phyloP scores from a whole-genome alignment of 2,329 filamentous ascomycete genomes.

The Penicillium carneum region DNA sequence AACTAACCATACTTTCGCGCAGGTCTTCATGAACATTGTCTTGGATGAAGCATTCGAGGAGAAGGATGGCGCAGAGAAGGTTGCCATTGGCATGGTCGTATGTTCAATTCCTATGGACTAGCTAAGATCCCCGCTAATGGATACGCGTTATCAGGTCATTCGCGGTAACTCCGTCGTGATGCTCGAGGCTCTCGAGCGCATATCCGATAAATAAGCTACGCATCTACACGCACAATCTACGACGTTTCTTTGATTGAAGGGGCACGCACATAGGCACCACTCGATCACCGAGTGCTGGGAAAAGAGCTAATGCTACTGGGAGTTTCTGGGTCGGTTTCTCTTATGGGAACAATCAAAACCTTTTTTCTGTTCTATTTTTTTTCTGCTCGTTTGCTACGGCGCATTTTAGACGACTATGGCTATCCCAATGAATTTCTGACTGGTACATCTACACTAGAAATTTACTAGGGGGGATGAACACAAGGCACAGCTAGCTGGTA shows the following conservation, averaged over 20 bases:
- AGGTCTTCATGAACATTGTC: slow-evolving; percentile 99
- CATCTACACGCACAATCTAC: slow-evolving; percentile 22
- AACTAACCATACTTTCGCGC: slow-evolving; percentile 20
- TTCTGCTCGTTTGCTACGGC: slow-evolving; percentile 13
- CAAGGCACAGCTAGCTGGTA: slow-evolving; percentile 19
- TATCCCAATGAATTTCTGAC: slow-evolving; percentile 11
- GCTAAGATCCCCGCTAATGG: slow-evolving; percentile 17
- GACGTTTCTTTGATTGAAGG: slow-evolving; percentile 24
- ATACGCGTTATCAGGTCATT: slow-evolving; percentile 70
- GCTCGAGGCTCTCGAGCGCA: slow-evolving; percentile 71
- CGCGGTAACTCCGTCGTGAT: slow-evolving; percentile 98
- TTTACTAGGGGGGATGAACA: neutral
- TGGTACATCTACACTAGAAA: neutral
- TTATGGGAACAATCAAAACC: slow-evolving; percentile 43
- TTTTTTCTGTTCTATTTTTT: slow-evolving; percentile 31
- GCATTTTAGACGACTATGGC: slow-evolving; percentile 13
- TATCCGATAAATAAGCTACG: slow-evolving; percentile 50
- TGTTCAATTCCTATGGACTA: slow-evolving; percentile 39
- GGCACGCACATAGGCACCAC: slow-evolving; percentile 22
- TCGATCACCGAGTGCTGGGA: slow-evolving; percentile 29
- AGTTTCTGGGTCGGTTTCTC: slow-evolving; percentile 50
- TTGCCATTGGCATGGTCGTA: slow-evolving; percentile 90
- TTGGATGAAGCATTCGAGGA: slow-evolving; percentile 96
- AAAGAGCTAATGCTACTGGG: slow-evolving; percentile 44
- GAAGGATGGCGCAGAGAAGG: slow-evolving; percentile 89